Base-by-base conservation (phyloP, 1,284 basidiomycete genomes). In the Naganishia sp. region DNA sequence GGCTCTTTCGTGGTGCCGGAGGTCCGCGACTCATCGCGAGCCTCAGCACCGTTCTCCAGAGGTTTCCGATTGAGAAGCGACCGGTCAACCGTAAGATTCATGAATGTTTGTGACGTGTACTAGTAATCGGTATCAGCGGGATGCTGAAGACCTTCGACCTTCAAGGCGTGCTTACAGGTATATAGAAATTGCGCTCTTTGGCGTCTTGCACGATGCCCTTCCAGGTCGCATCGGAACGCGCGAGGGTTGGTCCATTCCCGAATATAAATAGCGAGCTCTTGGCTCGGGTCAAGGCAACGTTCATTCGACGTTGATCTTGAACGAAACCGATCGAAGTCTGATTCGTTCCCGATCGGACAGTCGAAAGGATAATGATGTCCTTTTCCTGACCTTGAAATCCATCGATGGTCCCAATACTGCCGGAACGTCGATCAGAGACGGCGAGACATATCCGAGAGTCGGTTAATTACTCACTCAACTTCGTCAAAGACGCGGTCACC, bases 361-460 rank as follows among this genome's bases (percentile, higher is more conserved):
- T 94, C 2, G 94, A 96, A 21, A 97, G 83, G 68, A 97, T 96
- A 77, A 97, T 94, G 61, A 98, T 86, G 72, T 94, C 92, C 78
- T 97, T 97, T 77, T 97, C 94, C 81, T 97, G 94, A 57, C 94
- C 94, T 79, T 98, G 94, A 75, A 98, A 98, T 10, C 94, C 94
- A 80, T 97, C 93, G 46, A 99, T 96, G 0, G 96, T 99, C 76
- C 96, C 92, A 82, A 99, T 98, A 72, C 79, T 81, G 53, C 0
- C 21, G 4, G 28, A 5, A 28, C 25, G 44, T 23, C 48, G 36
- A 18, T 52, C 28, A 65, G 45, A 44, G 48, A 49, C 21, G 48
- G 53, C 46, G 23, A 21, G 16, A 55, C 21, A 5, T 28, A 11
- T 6, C n/a, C 15, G 36, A 36, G 28, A 6, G 16, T 3, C n/a